phyloP scores from a whole-genome alignment of 768 basidiomycete species.

The Trametes cinnabarina region DNA sequence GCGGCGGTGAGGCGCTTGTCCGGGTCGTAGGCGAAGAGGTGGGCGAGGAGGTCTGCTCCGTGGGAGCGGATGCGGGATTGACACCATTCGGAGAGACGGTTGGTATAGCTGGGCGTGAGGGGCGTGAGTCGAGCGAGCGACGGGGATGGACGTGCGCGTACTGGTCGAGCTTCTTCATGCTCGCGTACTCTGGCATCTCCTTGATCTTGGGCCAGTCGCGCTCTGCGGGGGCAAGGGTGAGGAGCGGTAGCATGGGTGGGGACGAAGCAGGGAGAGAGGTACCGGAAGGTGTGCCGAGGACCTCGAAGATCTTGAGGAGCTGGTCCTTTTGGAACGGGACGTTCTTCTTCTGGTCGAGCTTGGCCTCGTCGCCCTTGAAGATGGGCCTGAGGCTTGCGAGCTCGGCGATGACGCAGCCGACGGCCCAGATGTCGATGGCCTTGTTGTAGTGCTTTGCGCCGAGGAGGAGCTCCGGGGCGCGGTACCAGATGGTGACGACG shows the following conservation, averaged over 20 bases:
- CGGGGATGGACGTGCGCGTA: conserved; percentile 35
- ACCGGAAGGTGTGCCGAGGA: conserved; percentile 88
- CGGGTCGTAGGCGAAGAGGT: conserved; percentile 89
- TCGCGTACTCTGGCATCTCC: conserved; percentile 86
- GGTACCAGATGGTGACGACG: conserved; percentile 99
- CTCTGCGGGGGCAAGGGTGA: conserved; percentile 55
- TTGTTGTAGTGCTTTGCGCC: conserved; percentile 98
- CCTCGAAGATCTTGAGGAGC: conserved; percentile 92
- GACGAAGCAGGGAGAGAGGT: conserved; percentile 3
- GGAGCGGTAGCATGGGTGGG: neutral
- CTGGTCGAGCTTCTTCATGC: conserved; percentile 76
- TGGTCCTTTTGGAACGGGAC: conserved; percentile 97
- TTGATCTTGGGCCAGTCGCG: conserved; percentile 83
- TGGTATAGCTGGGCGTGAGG: conserved; percentile 44
- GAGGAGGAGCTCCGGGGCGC: conserved; percentile 92
- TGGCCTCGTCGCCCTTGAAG: conserved; percentile 99
- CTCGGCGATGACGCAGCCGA: conserved; percentile 97
- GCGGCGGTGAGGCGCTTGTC: conserved; percentile 80
- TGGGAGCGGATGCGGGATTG: conserved; percentile 55
- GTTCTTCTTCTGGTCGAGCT: conserved; percentile 94
- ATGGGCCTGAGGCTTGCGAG: conserved; percentile 91
- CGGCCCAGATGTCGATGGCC: conserved; percentile 95
- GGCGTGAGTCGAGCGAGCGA: conserved; percentile 22
- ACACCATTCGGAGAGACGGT: conserved; percentile 75
- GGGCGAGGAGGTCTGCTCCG: conserved; percentile 81